Base-by-base conservation (phyloP, 1,139 yeast genomes). In the Pneumocystis wakefieldiae region DNA sequence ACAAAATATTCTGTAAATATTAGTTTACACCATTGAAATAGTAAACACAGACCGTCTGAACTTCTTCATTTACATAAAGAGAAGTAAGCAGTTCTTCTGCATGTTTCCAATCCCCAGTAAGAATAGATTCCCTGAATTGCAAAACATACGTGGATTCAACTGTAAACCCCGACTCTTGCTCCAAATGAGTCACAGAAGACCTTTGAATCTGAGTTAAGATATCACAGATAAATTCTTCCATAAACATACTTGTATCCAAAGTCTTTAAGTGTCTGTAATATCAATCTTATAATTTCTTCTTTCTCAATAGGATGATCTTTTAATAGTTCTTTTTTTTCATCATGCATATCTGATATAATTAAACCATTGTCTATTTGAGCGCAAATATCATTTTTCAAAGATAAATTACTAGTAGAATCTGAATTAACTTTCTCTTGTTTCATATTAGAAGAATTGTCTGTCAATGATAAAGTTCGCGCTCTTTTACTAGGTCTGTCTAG, bases 211-310 rank as follows among this genome's bases (percentile, higher is more conserved):
- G 5, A 37, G 14, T 59, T 37, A 42, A 32, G 8, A 57, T 8
- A 14, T 15, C 4, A 28, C 24, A 12, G 12, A 24, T 4, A 10
- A 12, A 6, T 24, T 48, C 3, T 3, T 4, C 39, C 12, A 19
- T 63, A 59, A 15, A 59, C 61, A 12, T 72, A 68, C 7, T 71
- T 65, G 67, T 78, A 80, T 2, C 84, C 85, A 64, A 81, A 66
- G 65, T 81, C 84, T 55, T 73, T 71, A 61, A 82, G 70, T 1
- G 82, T 73, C 67, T 81, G 83, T 39, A 81, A 77, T 48, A 82
- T 69, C 35, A 82, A 71, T 61, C 82, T 75, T 0, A 83, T 76
- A 14, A 81, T 74, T 68, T 82, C 83, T 17, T 69, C 70, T 59
- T 72, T 74, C 67, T 75, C 73, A 15, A 48, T 24, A 24, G 55